Conservation (phyloP, 768 basidiomycete species). For the Naganishia antarctica region DNA sequence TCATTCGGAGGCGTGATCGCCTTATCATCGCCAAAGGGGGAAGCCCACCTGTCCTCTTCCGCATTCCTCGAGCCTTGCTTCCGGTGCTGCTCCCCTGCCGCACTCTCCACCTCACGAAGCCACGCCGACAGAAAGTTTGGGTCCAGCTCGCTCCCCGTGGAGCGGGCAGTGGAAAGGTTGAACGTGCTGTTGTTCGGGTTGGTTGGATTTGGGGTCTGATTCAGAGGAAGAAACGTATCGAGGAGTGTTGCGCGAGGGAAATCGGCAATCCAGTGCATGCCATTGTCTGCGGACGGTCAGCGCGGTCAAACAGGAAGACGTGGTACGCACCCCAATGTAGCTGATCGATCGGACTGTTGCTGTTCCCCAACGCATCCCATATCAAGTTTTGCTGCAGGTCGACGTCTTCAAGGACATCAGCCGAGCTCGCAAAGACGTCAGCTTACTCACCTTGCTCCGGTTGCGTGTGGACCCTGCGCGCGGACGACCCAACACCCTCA, state of each 20-base stretch:
- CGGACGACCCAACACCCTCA: background rate
- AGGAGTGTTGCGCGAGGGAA: constrained; percentile 10
- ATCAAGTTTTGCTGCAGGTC: constrained; percentile 24
- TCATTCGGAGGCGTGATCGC: constrained; percentile 13
- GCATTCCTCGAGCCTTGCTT: background rate
- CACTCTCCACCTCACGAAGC: background rate
- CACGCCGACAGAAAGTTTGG: constrained; percentile 4
- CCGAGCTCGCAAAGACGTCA: no score
- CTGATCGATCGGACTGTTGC: constrained; percentile 8
- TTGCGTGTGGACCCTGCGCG: background rate
- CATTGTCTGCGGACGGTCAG: constrained; percentile 4
- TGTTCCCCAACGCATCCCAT: constrained; percentile 25
- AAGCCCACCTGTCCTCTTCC: background rate
- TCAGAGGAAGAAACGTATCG: constrained; percentile 8
- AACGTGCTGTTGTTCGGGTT: constrained; percentile 8
- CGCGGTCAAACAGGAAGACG: background rate
- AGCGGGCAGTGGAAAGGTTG: background rate
- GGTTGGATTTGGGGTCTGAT: constrained; percentile 8
- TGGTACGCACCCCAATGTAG: constrained; percentile 20
- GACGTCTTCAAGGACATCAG: background rate
- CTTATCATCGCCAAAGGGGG: background rate
- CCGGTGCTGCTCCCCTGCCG: background rate
- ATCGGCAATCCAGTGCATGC: constrained; percentile 25
- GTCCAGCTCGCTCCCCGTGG: constrained; percentile 8
- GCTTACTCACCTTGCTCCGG: background rate